Evolutionary conservation across 2,329 filamentous ascomycete species (phyloP), one percentile per base, ranked within the genome.

Genomic region (Trichoderma sp.): DNA sequence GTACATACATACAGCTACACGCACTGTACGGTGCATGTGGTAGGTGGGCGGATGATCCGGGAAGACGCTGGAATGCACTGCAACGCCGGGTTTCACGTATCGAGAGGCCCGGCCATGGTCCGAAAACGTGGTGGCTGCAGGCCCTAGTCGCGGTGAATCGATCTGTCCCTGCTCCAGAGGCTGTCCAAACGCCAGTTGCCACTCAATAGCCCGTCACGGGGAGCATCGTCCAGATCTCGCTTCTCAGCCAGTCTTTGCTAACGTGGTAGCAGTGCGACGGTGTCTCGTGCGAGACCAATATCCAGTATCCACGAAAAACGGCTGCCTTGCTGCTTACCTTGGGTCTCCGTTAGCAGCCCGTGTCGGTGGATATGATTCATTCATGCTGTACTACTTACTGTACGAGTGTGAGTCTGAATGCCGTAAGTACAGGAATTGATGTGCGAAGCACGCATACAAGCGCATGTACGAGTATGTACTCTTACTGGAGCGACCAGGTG

Each of bases 71-170:
- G 60, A 65, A 73, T 73, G 41, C 60, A 50, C 68, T 71, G 56
- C 68, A 16, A 63, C 33, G n/a, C 68, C 33, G 24, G 67, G 56
- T 45, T 62, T 50, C 68, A 73, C 60, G 31, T 64, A 38, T 27
- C 50, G 60, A 63, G 68, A 72, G 68, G 68, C 29, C 68, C 41
- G 71, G 71, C 35, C 71, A 73, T 73, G 71, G 71, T 73, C 71
- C 71, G 60, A 73, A 73, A 73, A 73, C 71, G 71, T 73, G 71
- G 71, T 73, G 71, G 60, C 71, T 73, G 71, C 71, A 73, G 59
- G 59, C 71, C 71, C 71, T 29, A 38, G 71, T 73, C 59, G 41
- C 45, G 59, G 29, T 56, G 24, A 38, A 35, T 65, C 71, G 60
- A 64, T 73, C 71, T 65, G 56, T 27, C 56, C 41, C 41, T 45